Percentiles rank a stretch among this genome's conserved stretches.
Evolutionary conservation across 2,329 filamentous ascomycete species (phyloP).

Genomic region (Pseudodiploospora longispora): DNA sequence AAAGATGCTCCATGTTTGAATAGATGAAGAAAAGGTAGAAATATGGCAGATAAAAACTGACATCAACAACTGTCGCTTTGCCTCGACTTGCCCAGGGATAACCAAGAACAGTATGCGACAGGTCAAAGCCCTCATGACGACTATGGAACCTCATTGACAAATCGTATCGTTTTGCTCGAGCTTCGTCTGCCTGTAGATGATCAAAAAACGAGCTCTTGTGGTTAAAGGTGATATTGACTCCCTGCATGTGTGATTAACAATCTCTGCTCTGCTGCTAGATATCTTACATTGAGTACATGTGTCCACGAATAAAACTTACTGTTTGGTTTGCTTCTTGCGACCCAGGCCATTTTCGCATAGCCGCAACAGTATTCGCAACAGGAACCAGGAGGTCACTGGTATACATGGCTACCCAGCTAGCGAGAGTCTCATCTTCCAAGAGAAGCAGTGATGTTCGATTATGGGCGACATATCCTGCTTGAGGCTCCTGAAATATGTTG

Average conservation of each 20-base stretch:
- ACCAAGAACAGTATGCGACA: constrained; percentile 13
- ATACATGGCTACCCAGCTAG: constrained; percentile 24
- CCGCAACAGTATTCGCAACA: constrained; percentile 21
- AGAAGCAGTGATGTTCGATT: constrained; percentile 26
- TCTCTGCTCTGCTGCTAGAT: background rate
- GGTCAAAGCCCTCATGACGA: constrained; percentile 14
- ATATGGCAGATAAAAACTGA: constrained; percentile 8
- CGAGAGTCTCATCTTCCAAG: constrained; percentile 17
- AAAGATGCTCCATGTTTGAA: background rate
- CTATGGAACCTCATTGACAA: constrained; percentile 23
- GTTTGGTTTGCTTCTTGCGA: constrained; percentile 28
- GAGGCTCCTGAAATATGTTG: constrained; percentile 31
- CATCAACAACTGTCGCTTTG: constrained; percentile 18
- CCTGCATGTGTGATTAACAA: constrained; percentile 3
- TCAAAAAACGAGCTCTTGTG: constrained; percentile 19
- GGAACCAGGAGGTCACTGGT: constrained; percentile 22
- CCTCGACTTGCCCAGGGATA: constrained; percentile 18
- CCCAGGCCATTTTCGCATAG: constrained; percentile 27
- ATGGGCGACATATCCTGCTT: constrained; percentile 29
- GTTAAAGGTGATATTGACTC: constrained; percentile 20
- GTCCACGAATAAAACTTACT: background rate
- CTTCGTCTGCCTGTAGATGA: constrained; percentile 18
- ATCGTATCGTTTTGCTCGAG: constrained; percentile 20
- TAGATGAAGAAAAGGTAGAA: too few relatives aligned
- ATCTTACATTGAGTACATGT: background rate